Base-by-base conservation (phyloP, 2,329 filamentous ascomycete genomes). In the Pestalotiopsis sp. region DNA sequence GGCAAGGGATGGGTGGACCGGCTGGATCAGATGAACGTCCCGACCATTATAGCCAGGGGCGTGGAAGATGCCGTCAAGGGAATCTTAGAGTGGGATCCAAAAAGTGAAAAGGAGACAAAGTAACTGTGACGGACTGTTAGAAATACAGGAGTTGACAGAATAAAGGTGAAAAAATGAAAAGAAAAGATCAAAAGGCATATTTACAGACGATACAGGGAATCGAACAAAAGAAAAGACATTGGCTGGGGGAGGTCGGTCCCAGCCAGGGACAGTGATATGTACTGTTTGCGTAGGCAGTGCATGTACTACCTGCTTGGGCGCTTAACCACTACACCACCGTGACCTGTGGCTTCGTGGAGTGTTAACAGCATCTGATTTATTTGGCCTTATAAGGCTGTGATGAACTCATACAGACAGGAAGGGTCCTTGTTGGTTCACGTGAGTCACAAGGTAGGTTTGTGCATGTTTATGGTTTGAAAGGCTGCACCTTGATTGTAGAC, bases 1-100 rank as follows among this genome's bases (percentile, higher is more conserved):
- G 86, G 87, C 0, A 83, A 78, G 9, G 91, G 91, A 2, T 94
- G 92, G 92, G 81, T 85, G 70, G 92, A 94, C 80, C 80, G 79
- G 11, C 79, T 92, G 60, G 85, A 86, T 4, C 83, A 83, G 36
- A 75, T 80, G 52, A 78, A 75, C 4, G 76, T 82, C 65, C 91
- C 91, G 23, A 88, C 85, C 0, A 77, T 87, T 11, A 80, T 90
- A 23, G 86, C 85, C 3, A 78, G 77, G 41, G 86, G 86, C 6
- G 82, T 93, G 36, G 86, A 89, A 68, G 83, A 90, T 70, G 88
- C 90, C 2, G 81, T 90, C 0, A 77, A 78, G 14, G 76, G 74
- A 17, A 82, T 83, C 68, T 60, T 78, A 5, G 31, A 31, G 9
- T 70, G 60, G 62, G 40, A 23, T 14, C n/a, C 59, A 36, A n/a